A percentile compares a stretch with the other conserved stretches of the same genome.
Conservation (phyloP, 208 protist genomes). For the Trichomonas vaginalis region DNA sequence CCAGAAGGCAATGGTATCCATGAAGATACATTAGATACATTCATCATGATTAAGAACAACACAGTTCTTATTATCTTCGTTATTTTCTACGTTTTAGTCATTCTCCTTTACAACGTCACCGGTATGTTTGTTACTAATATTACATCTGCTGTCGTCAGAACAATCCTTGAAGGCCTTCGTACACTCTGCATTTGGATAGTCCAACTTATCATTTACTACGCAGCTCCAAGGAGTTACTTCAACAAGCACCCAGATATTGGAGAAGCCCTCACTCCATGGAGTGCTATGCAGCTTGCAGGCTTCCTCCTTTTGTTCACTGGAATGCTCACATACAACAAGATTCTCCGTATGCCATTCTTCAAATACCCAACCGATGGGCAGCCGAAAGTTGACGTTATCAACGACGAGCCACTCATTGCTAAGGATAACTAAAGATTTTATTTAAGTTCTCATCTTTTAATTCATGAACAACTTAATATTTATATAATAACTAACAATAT, state of each 20-base stretch:
- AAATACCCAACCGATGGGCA: background rate
- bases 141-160: constrained; percentile 12
- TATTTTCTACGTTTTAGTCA: background rate
- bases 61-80: background rate
- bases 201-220: background rate
- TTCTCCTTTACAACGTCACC: background rate
- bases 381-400: background rate
- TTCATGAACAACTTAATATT: no score
- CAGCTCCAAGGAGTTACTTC: background rate
- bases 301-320: background rate
- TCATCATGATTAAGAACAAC: background rate
- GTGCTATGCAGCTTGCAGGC: background rate
- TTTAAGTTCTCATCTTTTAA: background rate
- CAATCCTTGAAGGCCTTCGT: background rate
- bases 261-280: background rate
- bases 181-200: background rate
- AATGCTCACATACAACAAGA: background rate
- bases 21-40: background rate
- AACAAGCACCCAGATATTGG: background rate
- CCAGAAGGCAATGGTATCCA: constrained; percentile 1
- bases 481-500: no score
- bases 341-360: background rate
- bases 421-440: background rate
- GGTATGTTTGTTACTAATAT: background rate
- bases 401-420: background rate